phyloP scores from a whole-genome alignment of 345 rosid genomes.

The Orychophragmus violaceus region DNA sequence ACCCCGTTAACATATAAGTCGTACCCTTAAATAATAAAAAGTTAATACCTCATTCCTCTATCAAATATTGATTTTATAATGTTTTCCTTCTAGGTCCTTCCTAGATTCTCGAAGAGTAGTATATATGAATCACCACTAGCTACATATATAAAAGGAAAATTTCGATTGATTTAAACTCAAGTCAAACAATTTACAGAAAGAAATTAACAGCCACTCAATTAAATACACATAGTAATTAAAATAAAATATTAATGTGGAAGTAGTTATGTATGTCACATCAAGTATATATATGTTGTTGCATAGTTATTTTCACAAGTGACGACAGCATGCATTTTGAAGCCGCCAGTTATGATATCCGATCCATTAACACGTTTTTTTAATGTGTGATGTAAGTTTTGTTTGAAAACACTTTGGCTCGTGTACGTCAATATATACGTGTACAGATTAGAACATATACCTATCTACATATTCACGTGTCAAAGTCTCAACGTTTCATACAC shows the following conservation, averaged over 20 bases:
- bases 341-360: slow-evolving; percentile 19
- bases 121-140: slow-evolving; percentile 15
- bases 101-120: slow-evolving; percentile 11
- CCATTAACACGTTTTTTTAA: slow-evolving; percentile 10
- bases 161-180: slow-evolving; percentile 1
- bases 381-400: slow-evolving; percentile 11
- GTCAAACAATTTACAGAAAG: slow-evolving; percentile 1
- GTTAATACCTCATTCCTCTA: slow-evolving; percentile 14
- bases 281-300: slow-evolving; percentile 27
- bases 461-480: slow-evolving; percentile 21
- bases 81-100: slow-evolving; percentile 26
- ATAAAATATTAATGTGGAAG: not conserved
- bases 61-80: slow-evolving; percentile 9
- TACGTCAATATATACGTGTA: slow-evolving; percentile 20
- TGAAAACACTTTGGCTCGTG: slow-evolving; percentile 10
- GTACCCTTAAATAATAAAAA: slow-evolving; percentile 32
- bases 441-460: not conserved
- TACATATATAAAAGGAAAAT: not conserved
- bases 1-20: slow-evolving; percentile 37
- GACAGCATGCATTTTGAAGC: slow-evolving; percentile 18
- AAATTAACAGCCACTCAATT: slow-evolving; percentile 11
- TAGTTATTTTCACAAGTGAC: slow-evolving; percentile 29
- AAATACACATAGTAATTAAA: not conserved
- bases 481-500: slow-evolving; percentile 10
- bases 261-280: slow-evolving; percentile 25